phyloP scores from a whole-genome alignment of 257 asterid genomes.

The Primulina eburnea region DNA sequence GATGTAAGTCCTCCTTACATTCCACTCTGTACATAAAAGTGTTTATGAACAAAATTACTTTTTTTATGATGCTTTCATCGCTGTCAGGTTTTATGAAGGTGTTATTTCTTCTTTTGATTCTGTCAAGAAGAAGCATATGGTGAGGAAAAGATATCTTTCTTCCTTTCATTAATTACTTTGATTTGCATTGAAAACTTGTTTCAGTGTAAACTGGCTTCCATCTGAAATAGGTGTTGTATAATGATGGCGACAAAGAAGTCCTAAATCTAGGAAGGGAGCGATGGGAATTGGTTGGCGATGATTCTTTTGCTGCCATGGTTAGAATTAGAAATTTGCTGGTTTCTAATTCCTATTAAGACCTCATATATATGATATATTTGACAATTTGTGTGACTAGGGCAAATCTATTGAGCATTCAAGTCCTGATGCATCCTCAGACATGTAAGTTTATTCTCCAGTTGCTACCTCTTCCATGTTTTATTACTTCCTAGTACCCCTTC shows the following conservation, averaged over 20 bases:
- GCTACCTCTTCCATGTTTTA: slow-evolving; percentile 6
- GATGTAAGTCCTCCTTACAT: slow-evolving; percentile 46
- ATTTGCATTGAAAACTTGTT: slow-evolving; percentile 19
- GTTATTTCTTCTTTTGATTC: slow-evolving; percentile 59
- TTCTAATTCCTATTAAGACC: slow-evolving; percentile 8
- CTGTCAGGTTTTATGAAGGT: slow-evolving; percentile 83
- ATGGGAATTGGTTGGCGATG: slow-evolving; percentile 58
- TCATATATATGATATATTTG: slow-evolving; percentile 6
- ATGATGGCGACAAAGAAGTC: slow-evolving; percentile 77
- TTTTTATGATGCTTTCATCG: slow-evolving; percentile 19
- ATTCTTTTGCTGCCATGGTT: slow-evolving; percentile 49
- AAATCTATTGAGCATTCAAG: slow-evolving; percentile 52
- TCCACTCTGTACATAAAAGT: neutral
- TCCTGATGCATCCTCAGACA: slow-evolving; percentile 49
- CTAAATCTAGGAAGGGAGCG: slow-evolving; percentile 58
- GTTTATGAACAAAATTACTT: slow-evolving; percentile 4
- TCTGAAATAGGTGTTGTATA: slow-evolving; percentile 53
- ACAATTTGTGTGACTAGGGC: slow-evolving; percentile 42
- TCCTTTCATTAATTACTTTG: slow-evolving; percentile 17
- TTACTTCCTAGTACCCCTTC: neutral
- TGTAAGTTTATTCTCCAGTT: slow-evolving; percentile 45
- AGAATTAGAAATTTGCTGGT: slow-evolving; percentile 36
- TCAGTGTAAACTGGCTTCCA: slow-evolving; percentile 11
- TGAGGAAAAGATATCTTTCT: slow-evolving; percentile 33
- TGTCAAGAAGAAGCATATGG: slow-evolving; percentile 75